Evolutionary conservation across 176 grass and related monocot genomes (phyloP).

Genomic region (Rhipidocladum racemiflorum): DNA sequence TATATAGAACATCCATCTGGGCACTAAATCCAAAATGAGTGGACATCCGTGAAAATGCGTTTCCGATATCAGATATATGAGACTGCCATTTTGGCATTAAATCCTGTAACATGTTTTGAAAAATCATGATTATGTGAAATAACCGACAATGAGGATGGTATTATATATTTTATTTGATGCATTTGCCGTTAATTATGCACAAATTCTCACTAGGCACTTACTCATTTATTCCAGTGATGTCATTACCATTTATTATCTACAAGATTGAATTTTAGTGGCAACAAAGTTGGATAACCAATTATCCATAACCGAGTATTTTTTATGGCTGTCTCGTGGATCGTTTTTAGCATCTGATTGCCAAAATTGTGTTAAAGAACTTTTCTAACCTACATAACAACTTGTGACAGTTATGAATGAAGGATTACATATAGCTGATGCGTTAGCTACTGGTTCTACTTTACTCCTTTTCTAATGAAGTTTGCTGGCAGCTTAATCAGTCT

Average conservation of each 20-base stretch:
- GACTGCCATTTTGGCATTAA: neutral
- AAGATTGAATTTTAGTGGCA: neutral
- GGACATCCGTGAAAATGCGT: neutral
- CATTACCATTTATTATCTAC: neutral
- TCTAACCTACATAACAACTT: neutral
- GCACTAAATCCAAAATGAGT: no score
- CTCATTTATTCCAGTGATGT: neutral
- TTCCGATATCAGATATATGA: neutral
- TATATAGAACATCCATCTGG: no score
- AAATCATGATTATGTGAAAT: neutral
- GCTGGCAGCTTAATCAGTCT: neutral
- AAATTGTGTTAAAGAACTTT: neutral
- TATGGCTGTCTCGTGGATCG: neutral
- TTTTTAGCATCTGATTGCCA: neutral
- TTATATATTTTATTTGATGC: neutral
- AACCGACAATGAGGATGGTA: neutral
- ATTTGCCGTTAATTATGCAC: neutral
- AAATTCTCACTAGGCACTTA: neutral
- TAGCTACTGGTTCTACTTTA: slow-evolving; percentile 12
- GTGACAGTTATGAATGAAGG: neutral
- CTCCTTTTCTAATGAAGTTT: neutral
- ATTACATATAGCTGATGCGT: slow-evolving; percentile 3
- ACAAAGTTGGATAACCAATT: neutral
- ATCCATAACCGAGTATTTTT: neutral
- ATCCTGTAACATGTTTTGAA: neutral